Base-by-base conservation (phyloP, 192 early-diverging fungal species). In the Nowakowskiella sp. region DNA sequence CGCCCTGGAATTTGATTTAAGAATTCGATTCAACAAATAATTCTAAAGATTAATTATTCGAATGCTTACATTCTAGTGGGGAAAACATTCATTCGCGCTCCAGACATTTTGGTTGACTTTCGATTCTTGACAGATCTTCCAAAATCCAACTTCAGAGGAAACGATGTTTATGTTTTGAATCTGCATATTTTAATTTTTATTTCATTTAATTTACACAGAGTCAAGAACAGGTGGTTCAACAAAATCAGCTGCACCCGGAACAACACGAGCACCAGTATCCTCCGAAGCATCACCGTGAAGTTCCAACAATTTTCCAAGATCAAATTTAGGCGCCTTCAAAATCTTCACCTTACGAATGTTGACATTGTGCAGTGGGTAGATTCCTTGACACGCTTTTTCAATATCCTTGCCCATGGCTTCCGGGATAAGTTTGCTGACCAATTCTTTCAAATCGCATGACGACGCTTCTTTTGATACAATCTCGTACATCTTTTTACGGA, bases 401-500 rank as follows among this genome's bases (percentile, higher is more conserved):
- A 99, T 97, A 61, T 89, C 86, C 76, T 80, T 89, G 78, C 94
- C 96, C 64, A 99, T 99, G 44, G 86, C 81, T 73, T 99, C 96
- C 54, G 89, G 81, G 61, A 92, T 85, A 68, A 99, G 86, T 89
- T 97, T 97, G 66, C 80, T 72, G 67, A 99, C 87, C 24, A 97
- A 73, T 70, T 92, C 91, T 82, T 91, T 91, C 71, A 99, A 81
- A 72, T 93, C 90, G 78, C 87, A 87, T 22, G 80, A 67, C 57
- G 80, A 53, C 46, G 86, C 85, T 80, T 94, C 89, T 51, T 76
- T 73, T 58, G 70, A 80, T 79, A 97, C 91, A 78, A 97, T 89
- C 78, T 99, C 96, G 72, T 92, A 92, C 91, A 99, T 99, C 90
- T 97, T 96, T 85, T 97, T 94, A 77, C 96, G 91, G 77, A 99